A percentile compares a stretch with the other conserved stretches of the same genome.
Conservation (phyloP, 164 flowering plant genomes). For the Annona squamosa region DNA sequence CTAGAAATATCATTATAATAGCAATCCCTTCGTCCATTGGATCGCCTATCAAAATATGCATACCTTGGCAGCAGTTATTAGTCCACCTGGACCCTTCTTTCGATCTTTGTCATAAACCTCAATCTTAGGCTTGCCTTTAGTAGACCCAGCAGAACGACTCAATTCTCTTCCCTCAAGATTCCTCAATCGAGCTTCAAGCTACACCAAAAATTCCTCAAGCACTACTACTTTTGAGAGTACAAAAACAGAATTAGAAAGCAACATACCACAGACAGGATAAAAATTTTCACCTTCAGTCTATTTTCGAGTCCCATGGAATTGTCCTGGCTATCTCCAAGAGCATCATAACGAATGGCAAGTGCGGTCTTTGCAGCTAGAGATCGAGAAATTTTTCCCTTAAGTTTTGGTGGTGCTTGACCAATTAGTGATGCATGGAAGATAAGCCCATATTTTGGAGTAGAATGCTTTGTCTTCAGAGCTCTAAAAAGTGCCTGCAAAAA, state of each 20-base stretch:
- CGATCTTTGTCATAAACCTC: conserved; percentile 79
- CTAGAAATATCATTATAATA: not conserved
- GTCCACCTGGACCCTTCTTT: conserved; percentile 64
- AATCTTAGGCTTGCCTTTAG: conserved; percentile 88
- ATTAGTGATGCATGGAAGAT: conserved; percentile 90
- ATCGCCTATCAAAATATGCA: not conserved
- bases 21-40: not conserved
- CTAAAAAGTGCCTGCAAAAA: conserved; percentile 63
- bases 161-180: conserved; percentile 80
- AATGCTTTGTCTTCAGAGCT: conserved; percentile 87
- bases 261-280: not conserved
- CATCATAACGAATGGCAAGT: conserved; percentile 83
- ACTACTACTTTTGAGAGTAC: not conserved
- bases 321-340: conserved; percentile 78
- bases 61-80: conserved; percentile 86
- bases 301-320: conserved; percentile 76
- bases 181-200: conserved; percentile 85
- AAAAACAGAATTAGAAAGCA: not conserved
- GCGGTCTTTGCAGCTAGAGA: conserved; percentile 91
- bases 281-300: conserved; percentile 51
- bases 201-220: not conserved
- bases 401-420: conserved; percentile 89
- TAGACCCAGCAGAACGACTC: conserved; percentile 74
- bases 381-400: conserved; percentile 87
- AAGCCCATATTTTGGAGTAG: conserved; percentile 94